Conservation (phyloP, 768 basidiomycete species). For the Cantharellus cinnabarinus region DNA sequence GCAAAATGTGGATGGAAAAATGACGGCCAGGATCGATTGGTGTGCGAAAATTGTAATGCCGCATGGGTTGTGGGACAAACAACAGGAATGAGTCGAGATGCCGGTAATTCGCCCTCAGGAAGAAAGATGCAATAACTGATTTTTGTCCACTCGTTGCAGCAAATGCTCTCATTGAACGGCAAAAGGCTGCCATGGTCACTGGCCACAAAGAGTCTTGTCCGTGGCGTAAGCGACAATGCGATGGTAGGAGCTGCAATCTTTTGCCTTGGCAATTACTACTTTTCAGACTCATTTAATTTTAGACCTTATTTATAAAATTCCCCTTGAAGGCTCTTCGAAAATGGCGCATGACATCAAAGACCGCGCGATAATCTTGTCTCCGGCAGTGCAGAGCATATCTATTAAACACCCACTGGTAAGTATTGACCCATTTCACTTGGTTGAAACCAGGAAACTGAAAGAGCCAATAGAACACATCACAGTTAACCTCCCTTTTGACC, state of each 20-base stretch:
- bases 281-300: neutral
- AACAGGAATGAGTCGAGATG: constrained; percentile 8
- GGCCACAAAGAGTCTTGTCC: constrained; percentile 69
- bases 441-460: too few species aligned
- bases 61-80: constrained; percentile 7
- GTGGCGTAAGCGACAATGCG: constrained; percentile 65
- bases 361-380: constrained; percentile 32
- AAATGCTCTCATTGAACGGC: constrained; percentile 52
- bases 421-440: constrained; percentile 2
- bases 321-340: constrained; percentile 41
- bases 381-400: constrained; percentile 30
- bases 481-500: too few species aligned
- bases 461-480: too few species aligned
- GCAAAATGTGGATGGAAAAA: constrained; percentile 71
- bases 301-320: constrained; percentile 48
- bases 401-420: constrained; percentile 59
- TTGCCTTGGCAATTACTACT: constrained; percentile 1
- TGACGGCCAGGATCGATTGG: constrained; percentile 18
- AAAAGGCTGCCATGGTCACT: constrained; percentile 39
- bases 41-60: constrained; percentile 6
- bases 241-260: constrained; percentile 28
- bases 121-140: neutral
- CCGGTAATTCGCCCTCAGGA: neutral
- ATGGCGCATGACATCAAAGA: constrained; percentile 41
- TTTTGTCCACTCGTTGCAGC: constrained; percentile 20